Percentiles rank a stretch among this genome's conserved stretches.
These are phyloP conservation scores for Mycena alexandri DNA, from an alignment of 768 basidiomycete genomes.

Conservation along the genomic window DNA sequence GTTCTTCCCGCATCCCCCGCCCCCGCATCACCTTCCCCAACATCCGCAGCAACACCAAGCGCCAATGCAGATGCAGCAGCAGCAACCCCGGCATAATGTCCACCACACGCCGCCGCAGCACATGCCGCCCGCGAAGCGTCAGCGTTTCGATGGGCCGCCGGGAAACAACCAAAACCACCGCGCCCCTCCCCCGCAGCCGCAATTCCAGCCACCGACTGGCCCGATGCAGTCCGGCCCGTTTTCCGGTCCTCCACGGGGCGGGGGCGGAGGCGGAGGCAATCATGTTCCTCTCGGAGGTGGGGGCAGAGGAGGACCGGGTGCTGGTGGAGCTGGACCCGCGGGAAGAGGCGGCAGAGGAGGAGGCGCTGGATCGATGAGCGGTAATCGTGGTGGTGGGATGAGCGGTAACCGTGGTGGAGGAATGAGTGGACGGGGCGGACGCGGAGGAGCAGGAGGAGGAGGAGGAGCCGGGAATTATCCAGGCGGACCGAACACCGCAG, in stretches of 20 bases:
- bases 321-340: conserved; percentile 50
- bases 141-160: conserved; percentile 88
- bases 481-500: conserved; percentile 52
- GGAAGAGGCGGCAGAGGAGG: conserved; percentile 61
- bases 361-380: conserved; percentile 59
- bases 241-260: conserved; percentile 52
- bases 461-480: conserved; percentile 37
- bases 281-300: conserved; percentile 50
- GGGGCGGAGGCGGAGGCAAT: conserved; percentile 54
- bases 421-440: conserved; percentile 57
- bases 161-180: conserved; percentile 65
- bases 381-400: conserved; percentile 63
- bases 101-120: conserved; percentile 82
- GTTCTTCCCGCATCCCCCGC: conserved; percentile 54
- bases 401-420: conserved; percentile 65
- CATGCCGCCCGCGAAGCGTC: conserved; percentile 92
- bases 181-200: conserved; percentile 69
- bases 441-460: conserved; percentile 55
- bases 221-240: conserved; percentile 57
- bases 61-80: conserved; percentile 62
- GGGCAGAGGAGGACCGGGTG: conserved; percentile 38
- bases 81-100: conserved; percentile 59
- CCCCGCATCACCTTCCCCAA: conserved; percentile 58
- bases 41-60: conserved; percentile 54
- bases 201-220: conserved; percentile 72